Conservation (phyloP, 2,329 filamentous ascomycete species). For the Nigrospora osmanthi region DNA sequence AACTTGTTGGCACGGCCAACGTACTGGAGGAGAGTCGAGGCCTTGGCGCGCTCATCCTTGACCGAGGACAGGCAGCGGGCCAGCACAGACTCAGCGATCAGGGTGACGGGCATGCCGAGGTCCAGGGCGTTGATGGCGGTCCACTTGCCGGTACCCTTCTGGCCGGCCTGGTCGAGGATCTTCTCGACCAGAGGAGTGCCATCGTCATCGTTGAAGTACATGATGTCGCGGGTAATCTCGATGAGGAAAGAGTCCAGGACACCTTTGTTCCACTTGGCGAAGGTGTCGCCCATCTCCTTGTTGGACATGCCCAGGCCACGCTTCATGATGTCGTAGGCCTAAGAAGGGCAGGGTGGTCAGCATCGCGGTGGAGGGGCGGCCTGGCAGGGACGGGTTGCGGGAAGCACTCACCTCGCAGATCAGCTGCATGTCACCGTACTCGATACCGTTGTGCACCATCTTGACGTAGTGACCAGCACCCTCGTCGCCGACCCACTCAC, state of each 20-base stretch:
- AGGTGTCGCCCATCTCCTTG: conserved; percentile 94
- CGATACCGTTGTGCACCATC: conserved; percentile 99
- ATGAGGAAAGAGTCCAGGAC: conserved; percentile 99
- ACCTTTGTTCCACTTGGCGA: conserved; percentile 96
- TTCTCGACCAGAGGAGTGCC: conserved; percentile 90
- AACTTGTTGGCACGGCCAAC: conserved; percentile 72
- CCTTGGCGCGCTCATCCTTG: conserved; percentile 86
- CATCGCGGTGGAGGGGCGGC: no score
- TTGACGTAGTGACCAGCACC: conserved; percentile 99
- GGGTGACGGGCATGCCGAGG: conserved; percentile 94
- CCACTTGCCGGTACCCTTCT: conserved; percentile 99
- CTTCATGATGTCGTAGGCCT: conserved; percentile 99
- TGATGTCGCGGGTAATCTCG: conserved; percentile 97
- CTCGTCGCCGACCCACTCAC: conserved; percentile 99
- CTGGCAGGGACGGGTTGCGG: background rate
- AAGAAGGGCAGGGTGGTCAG: background rate
- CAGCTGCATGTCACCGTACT: conserved; percentile 99
- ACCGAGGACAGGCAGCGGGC: conserved; percentile 88
- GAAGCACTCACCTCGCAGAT: conserved; percentile 77
- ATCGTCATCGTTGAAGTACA: conserved; percentile 97
- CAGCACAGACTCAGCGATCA: conserved; percentile 96
- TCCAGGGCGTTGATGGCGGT: conserved; percentile 98
- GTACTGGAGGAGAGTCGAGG: conserved; percentile 67
- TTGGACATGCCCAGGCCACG: conserved; percentile 80
- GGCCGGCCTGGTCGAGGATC: conserved; percentile 95